Conservation (phyloP, 2,329 filamentous ascomycete species). For the Trichophyton equinum region DNA sequence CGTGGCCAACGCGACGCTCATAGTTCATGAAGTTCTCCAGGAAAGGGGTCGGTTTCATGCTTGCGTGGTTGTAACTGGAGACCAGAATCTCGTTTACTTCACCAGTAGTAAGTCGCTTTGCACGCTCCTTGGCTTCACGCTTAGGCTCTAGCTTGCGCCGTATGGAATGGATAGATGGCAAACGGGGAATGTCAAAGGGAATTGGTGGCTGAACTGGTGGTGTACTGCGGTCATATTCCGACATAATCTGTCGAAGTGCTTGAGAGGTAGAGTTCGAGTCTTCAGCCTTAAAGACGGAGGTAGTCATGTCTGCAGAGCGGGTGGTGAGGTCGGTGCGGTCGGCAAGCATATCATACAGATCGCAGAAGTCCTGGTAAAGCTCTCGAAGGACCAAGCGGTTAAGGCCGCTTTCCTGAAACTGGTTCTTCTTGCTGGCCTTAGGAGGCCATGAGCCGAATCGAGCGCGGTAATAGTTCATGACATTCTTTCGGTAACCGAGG, state of each 20-base stretch:
- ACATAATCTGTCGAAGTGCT: slow-evolving; percentile 65
- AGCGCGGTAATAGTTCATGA: slow-evolving; percentile 55
- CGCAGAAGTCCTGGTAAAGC: slow-evolving; percentile 74
- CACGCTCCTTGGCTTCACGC: slow-evolving; percentile 59
- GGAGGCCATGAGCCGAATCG: slow-evolving; percentile 74
- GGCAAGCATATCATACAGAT: slow-evolving; percentile 77
- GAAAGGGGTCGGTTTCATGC: slow-evolving; percentile 39
- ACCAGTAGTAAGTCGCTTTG: slow-evolving; percentile 61
- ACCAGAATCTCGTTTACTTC: slow-evolving; percentile 67
- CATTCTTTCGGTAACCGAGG: slow-evolving; percentile 59
- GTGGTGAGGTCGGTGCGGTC: slow-evolving; percentile 69
- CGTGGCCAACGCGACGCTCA: slow-evolving; percentile 33
- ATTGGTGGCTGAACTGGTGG: slow-evolving; percentile 84
- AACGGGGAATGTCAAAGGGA: slow-evolving; percentile 72
- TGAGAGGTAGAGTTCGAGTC: slow-evolving; percentile 45
- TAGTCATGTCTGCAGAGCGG: slow-evolving; percentile 57
- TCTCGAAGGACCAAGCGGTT: slow-evolving; percentile 72
- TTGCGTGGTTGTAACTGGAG: slow-evolving; percentile 68
- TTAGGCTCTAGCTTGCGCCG: slow-evolving; percentile 56
- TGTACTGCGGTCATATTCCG: slow-evolving; percentile 77
- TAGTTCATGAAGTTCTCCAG: slow-evolving; percentile 38
- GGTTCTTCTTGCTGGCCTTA: slow-evolving; percentile 84
- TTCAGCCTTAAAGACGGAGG: slow-evolving; percentile 40
- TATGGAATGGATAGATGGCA: slow-evolving; percentile 57
- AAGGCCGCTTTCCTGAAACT: slow-evolving; percentile 71